Evolutionary conservation across 768 basidiomycete species (phyloP).

Genomic region (Tylopilus plumbeoviolaceoides): DNA sequence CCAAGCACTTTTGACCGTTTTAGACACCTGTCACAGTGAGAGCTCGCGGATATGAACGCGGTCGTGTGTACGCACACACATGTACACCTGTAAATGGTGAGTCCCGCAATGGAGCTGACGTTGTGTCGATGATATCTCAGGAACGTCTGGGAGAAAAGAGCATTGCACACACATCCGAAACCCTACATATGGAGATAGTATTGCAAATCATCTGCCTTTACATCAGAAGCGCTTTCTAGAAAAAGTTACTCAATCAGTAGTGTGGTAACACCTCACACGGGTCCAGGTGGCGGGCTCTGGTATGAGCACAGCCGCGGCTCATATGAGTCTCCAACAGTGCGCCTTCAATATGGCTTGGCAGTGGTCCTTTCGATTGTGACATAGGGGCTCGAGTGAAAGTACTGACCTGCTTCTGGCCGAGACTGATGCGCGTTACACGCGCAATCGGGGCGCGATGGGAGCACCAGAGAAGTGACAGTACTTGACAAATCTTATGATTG

Average conservation of each 20-base stretch:
- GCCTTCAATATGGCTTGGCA: conserved; percentile 8
- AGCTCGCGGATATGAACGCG: conserved; percentile 6
- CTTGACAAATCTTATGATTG: not conserved
- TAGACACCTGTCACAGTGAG: not conserved
- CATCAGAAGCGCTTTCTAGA: not conserved
- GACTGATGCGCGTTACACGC: not conserved
- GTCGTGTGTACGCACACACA: not conserved
- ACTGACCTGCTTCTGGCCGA: not conserved
- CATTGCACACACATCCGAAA: not conserved
- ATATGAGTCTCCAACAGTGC: not conserved
- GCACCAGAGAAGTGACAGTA: not conserved
- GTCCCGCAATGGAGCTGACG: not conserved
- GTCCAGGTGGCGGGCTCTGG: not conserved
- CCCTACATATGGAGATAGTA: not conserved
- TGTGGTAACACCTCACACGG: not conserved
- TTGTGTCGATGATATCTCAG: not conserved
- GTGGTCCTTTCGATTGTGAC: not conserved
- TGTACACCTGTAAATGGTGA: not conserved
- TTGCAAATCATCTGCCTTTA: not conserved
- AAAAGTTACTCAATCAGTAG: not conserved
- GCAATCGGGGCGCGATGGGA: not conserved
- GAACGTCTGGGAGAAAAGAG: not conserved
- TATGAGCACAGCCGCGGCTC: conserved; percentile 1
- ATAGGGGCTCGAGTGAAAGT: not conserved
- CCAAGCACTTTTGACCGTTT: not conserved